Evolutionary conservation across 345 rosid species (phyloP).

Genomic region (Salix caprea): DNA sequence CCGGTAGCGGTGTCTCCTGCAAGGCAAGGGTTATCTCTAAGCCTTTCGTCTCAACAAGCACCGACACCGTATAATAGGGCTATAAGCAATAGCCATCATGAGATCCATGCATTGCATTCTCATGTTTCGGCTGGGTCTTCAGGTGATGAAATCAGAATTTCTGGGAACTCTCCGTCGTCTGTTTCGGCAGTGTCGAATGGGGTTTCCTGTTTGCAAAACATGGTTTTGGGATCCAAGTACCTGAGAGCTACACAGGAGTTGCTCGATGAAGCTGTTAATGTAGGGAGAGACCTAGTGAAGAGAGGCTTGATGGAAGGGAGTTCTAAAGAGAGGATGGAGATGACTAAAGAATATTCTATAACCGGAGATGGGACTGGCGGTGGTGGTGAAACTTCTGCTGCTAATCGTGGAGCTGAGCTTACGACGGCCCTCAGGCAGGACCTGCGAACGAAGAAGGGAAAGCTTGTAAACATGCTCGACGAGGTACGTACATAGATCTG

Average conservation of each 20-base stretch:
- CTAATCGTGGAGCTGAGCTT: slow-evolving; percentile 27
- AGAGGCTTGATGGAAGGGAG: slow-evolving; percentile 9
- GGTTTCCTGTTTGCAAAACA: slow-evolving; percentile 30
- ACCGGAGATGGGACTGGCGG: slow-evolving; percentile 20
- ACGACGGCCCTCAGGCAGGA: slow-evolving; percentile 54
- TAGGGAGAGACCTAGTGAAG: slow-evolving; percentile 32
- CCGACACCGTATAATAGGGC: slow-evolving; percentile 13
- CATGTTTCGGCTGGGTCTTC: slow-evolving; percentile 7
- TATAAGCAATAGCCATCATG: slow-evolving; percentile 1
- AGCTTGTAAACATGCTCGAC: slow-evolving; percentile 59
- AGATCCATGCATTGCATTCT: slow-evolving; percentile 12
- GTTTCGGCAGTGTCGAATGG: slow-evolving; percentile 39
- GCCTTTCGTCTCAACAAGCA: slow-evolving; percentile 32
- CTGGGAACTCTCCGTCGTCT: slow-evolving; percentile 39
- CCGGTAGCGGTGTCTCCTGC: slow-evolving; percentile 20
- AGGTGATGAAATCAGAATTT: slow-evolving; percentile 24
- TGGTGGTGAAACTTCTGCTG: background rate
- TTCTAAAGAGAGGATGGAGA: slow-evolving; percentile 21
- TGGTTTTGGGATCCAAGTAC: slow-evolving; percentile 50
- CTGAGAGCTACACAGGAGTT: slow-evolving; percentile 69
- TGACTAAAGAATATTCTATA: slow-evolving; percentile 12
- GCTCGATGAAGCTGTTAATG: slow-evolving; percentile 59
- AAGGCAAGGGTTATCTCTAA: slow-evolving; percentile 46
- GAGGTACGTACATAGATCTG: slow-evolving; percentile 38
- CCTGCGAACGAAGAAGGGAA: slow-evolving; percentile 56